Conservation (phyloP, 1,284 basidiomycete genomes). For the Trichosporon inkin region DNA sequence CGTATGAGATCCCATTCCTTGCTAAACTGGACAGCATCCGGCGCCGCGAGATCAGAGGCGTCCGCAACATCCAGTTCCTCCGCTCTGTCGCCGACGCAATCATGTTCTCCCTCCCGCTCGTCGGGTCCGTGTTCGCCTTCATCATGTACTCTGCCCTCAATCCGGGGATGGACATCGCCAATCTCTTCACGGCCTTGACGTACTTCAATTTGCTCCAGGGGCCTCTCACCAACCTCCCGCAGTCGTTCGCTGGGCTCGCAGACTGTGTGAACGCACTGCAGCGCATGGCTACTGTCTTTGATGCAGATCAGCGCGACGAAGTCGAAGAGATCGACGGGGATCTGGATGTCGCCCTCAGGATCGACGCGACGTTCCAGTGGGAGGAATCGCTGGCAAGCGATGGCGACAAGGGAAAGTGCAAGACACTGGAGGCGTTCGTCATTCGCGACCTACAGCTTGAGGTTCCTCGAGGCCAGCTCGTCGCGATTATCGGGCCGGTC, state of each 20-base stretch:
- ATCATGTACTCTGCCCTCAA: slow-evolving; percentile 69
- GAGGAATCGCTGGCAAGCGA: slow-evolving; percentile 9
- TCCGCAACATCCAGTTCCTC: slow-evolving; percentile 2
- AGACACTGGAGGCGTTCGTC: slow-evolving; percentile 51
- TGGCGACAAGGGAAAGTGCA: neutral
- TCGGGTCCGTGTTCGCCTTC: slow-evolving; percentile 57
- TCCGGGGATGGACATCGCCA: slow-evolving; percentile 58
- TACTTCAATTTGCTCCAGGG: slow-evolving; percentile 58
- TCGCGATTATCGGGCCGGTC: slow-evolving; percentile 64
- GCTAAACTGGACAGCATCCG: slow-evolving; percentile 63
- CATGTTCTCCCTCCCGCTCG: slow-evolving; percentile 12
- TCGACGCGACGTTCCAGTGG: slow-evolving; percentile 64
- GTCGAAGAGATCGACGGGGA: slow-evolving; percentile 52
- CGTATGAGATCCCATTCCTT: slow-evolving; percentile 60
- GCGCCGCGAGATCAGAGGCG: slow-evolving; percentile 54
- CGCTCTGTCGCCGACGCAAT: neutral
- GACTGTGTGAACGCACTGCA: neutral
- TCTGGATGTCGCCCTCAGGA: slow-evolving; percentile 56
- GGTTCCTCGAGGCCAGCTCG: slow-evolving; percentile 59
- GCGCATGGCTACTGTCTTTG: slow-evolving; percentile 2
- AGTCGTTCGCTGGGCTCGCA: neutral
- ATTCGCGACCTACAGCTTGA: slow-evolving; percentile 57
- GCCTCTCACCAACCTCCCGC: slow-evolving; percentile 5
- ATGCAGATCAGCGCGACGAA: slow-evolving; percentile 53
- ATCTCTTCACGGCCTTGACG: slow-evolving; percentile 69